Evolutionary conservation across 306 rosid species (phyloP), one percentile per base, ranked within the genome.

Genomic region (Cicer chorassanicum): DNA sequence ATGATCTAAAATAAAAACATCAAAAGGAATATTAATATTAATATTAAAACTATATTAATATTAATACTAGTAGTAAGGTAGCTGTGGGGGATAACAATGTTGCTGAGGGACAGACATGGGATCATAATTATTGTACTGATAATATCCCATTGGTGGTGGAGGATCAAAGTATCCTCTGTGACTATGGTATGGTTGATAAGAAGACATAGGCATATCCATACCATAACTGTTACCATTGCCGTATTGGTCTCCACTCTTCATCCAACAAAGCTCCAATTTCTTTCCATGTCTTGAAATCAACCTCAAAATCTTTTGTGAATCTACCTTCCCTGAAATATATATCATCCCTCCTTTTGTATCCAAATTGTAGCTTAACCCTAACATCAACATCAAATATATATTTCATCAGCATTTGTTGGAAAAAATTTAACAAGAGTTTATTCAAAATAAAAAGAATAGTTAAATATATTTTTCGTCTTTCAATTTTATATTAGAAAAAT

Each of bases 291-390:
- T 66, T 5, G 50, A 19, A 13, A 67, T 61, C 80, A n/a, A 65
- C n/a, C 12, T 71, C 16, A 79, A 4, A 18, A 73, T 55, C 6
- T 19, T 79, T 0, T 46, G 53, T 0, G 83, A 73, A 19, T 79
- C 79, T 7, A 73, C 45, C 16, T 57, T 79, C 0, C 83, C 79
- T 55, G 74, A 73, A 6, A 79, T 56, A 43, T 56, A 73, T 36
- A 72, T 57, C 63, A 72, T 73, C 55, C 78, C 79, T 72, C 72
- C 44, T 7, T 79, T 51, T 12, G 21, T 66, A 45, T 72, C 74
- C 69, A 66, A 73, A 10, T 45, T 57, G 51, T 79, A 73, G 36
- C 56, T 73, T 11, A 79, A 36, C 7, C 74, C 83, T 73, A 45
- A 4, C 21, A 53, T 34, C 39, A 50, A 16, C 9, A 68, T 1